Evolutionary conservation across 2,329 filamentous ascomycete genomes (phyloP).

Genomic region (Colletotrichum sp.): DNA sequence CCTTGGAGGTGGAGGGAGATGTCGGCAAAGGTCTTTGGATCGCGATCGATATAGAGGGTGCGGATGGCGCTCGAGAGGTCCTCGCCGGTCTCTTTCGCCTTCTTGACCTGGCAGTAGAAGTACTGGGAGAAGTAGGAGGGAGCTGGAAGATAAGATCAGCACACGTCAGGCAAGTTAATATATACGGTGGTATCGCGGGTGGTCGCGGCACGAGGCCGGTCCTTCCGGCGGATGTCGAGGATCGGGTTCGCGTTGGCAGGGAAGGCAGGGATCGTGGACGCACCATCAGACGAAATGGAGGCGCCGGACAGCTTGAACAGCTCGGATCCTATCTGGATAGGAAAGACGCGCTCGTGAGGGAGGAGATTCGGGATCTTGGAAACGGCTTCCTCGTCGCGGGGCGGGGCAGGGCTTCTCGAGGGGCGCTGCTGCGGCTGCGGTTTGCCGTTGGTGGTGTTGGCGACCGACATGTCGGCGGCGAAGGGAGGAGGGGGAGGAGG

Average conservation of each 20-base stretch:
- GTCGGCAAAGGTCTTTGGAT: constrained; percentile 86
- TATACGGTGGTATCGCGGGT: not conserved
- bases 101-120: constrained; percentile 81
- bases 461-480: constrained; percentile 10
- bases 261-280: constrained; percentile 31
- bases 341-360: constrained; percentile 75
- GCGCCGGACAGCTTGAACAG: constrained; percentile 77
- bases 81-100: constrained; percentile 64
- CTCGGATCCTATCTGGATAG: constrained; percentile 75
- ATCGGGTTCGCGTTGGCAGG: not conserved
- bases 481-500: not conserved
- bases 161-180: not conserved
- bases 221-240: not conserved
- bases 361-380: constrained; percentile 61
- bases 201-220: not conserved
- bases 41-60: constrained; percentile 93
- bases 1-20: constrained; percentile 92
- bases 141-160: constrained; percentile 54
- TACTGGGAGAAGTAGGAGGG: constrained; percentile 97
- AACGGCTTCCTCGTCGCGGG: constrained; percentile 35
- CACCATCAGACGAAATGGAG: constrained; percentile 75
- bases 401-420: constrained; percentile 22
- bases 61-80: constrained; percentile 59
- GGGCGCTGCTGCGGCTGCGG: not conserved
- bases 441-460: constrained; percentile 1